These are phyloP conservation scores for Camelina neglecta DNA, from an alignment of 345 rosid species.

Conservation along the genomic window DNA sequence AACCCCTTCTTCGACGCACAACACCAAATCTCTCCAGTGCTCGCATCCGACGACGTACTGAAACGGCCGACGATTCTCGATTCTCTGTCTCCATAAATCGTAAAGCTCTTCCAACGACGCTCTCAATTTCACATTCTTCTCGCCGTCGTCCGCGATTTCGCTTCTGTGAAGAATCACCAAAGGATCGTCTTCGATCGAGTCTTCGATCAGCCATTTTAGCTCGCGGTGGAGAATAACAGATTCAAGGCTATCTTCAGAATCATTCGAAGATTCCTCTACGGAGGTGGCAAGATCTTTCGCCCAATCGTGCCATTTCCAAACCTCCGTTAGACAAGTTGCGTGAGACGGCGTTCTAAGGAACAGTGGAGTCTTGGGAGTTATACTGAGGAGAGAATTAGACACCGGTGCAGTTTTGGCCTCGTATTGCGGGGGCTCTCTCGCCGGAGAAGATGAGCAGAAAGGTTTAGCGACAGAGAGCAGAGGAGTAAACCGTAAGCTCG, in stretches of 20 bases:
- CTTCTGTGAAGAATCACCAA: conserved; percentile 34
- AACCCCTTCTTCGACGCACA: conserved; percentile 88
- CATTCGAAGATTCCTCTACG: conserved; percentile 55
- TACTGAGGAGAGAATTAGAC: conserved; percentile 14
- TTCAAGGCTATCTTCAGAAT: conserved; percentile 67
- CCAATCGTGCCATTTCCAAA: conserved; percentile 80
- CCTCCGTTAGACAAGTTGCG: conserved; percentile 54
- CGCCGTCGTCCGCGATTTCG: background rate
- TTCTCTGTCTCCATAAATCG: conserved; percentile 74
- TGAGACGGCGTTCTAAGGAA: conserved; percentile 58
- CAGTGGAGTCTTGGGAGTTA: conserved; percentile 53
- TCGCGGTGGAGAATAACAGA: conserved; percentile 65
- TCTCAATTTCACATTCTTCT: conserved; percentile 45
- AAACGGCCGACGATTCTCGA: conserved; percentile 82
- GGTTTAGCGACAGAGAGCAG: conserved; percentile 39
- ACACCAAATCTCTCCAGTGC: conserved; percentile 89
- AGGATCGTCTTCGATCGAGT: conserved; percentile 57
- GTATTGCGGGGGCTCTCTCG: conserved; percentile 29
- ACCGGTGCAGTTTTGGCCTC: background rate
- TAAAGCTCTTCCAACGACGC: conserved; percentile 65
- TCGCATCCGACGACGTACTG: conserved; percentile 94
- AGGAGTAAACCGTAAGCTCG: conserved; percentile 34
- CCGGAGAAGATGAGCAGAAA: conserved; percentile 40
- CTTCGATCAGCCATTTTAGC: conserved; percentile 83
- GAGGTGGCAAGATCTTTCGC: conserved; percentile 66